Percentiles rank a stretch among this genome's conserved stretches.
Evolutionary conservation across 2,329 filamentous ascomycete genomes (phyloP).

Genomic region (Hypoxylon sp.): DNA sequence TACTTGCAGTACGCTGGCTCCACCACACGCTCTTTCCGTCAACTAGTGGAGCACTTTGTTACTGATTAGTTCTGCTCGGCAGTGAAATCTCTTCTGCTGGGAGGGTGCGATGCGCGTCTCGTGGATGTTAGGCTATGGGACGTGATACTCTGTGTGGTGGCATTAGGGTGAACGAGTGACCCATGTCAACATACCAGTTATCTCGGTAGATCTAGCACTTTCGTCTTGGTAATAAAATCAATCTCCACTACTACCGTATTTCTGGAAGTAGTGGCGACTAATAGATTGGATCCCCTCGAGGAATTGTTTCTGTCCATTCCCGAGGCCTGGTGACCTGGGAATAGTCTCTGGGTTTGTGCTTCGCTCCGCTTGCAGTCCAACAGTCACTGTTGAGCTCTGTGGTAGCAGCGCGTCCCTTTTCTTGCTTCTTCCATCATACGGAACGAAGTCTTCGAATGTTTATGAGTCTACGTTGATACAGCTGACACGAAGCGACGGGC

Average conservation of each 20-base stretch:
- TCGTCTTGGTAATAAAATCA: too few species aligned
- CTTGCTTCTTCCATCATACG: too few species aligned
- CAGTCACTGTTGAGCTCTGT: slow-evolving; percentile 16
- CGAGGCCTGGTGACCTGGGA: background rate
- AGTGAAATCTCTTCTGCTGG: background rate
- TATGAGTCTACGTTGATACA: background rate
- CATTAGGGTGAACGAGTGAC: too few species aligned
- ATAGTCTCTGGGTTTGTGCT: background rate
- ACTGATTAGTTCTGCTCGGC: background rate
- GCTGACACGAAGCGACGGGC: background rate
- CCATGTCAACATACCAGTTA: too few species aligned
- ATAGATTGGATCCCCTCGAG: background rate
- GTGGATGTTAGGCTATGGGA: too few species aligned
- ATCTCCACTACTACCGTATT: background rate
- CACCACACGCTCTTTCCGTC: background rate
- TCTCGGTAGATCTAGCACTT: too few species aligned
- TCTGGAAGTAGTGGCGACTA: background rate
- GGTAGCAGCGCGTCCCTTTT: too few species aligned
- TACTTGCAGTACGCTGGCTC: too few species aligned
- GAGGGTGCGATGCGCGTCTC: background rate
- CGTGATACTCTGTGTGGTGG: too few species aligned
- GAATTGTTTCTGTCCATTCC: background rate
- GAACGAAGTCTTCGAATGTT: background rate
- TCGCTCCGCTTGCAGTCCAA: slow-evolving; percentile 12
- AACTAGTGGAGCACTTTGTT: background rate